Conservation (phyloP, 345 rosid genomes). For the Brassica incana region DNA sequence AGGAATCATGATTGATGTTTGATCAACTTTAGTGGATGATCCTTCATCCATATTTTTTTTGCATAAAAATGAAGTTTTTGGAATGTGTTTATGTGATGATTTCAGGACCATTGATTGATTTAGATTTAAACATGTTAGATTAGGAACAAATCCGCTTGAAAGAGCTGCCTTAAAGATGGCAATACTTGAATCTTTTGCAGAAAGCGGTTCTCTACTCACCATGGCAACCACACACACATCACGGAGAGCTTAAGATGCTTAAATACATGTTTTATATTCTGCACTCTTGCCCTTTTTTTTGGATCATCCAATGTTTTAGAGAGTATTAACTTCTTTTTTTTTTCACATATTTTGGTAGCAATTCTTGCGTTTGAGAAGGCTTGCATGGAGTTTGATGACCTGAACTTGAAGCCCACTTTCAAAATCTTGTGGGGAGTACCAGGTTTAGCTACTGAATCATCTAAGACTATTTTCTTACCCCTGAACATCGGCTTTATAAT, state of each 20-base stretch:
- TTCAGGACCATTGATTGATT: background rate
- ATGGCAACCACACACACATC: conserved; percentile 82
- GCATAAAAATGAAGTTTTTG: background rate
- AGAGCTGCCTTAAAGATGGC: conserved; percentile 98
- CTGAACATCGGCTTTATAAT: background rate
- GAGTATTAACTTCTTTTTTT: background rate
- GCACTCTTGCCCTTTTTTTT: background rate
- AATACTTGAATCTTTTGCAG: conserved; percentile 81
- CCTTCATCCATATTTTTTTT: too few relatives aligned
- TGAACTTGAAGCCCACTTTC: conserved; percentile 83
- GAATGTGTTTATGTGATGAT: conserved; percentile 2
- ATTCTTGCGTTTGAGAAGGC: conserved; percentile 81
- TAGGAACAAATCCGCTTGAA: conserved; percentile 97
- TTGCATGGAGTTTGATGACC: conserved; percentile 96
- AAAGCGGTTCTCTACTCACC: conserved; percentile 70
- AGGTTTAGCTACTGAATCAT: conserved; percentile 49
- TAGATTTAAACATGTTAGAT: conserved; percentile 63
- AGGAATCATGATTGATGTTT: conserved; percentile 3
- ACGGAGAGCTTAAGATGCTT: conserved; percentile 86
- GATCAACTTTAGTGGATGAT: background rate
- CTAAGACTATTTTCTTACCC: background rate
- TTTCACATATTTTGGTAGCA: conserved; percentile 39
- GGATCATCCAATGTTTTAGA: background rate
- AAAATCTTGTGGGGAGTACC: conserved; percentile 97
- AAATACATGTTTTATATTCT: conserved; percentile 68